A percentile compares a stretch with the other conserved stretches of the same genome.
phyloP scores from a whole-genome alignment of 2,329 filamentous ascomycete species.

The Aspergillus udagawae region DNA sequence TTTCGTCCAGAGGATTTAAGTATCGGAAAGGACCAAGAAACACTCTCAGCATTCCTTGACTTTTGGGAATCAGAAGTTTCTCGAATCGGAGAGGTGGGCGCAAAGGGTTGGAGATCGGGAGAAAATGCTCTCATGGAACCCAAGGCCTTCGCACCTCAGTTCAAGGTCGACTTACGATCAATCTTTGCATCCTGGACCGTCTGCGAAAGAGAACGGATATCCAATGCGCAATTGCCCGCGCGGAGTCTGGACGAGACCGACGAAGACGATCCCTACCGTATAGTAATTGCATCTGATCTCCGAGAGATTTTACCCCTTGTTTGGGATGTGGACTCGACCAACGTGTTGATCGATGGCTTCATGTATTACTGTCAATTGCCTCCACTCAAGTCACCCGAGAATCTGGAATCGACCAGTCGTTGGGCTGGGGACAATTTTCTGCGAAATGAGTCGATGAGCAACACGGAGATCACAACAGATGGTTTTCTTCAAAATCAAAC shows the following conservation, averaged over 20 bases:
- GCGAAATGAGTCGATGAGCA: constrained; percentile 37
- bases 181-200: constrained; percentile 44
- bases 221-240: constrained; percentile 59
- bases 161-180: constrained; percentile 19
- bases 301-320: constrained; percentile 53
- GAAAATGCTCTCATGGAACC: constrained; percentile 30
- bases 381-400: constrained; percentile 35
- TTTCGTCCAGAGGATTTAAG: constrained; percentile 48
- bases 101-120: constrained; percentile 62
- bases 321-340: constrained; percentile 28
- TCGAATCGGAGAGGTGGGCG: constrained; percentile 69
- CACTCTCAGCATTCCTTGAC: constrained; percentile 52
- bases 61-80: constrained; percentile 87
- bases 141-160: constrained; percentile 21
- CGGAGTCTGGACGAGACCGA: constrained; percentile 69
- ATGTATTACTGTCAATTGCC: constrained; percentile 65
- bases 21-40: constrained; percentile 8
- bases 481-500: constrained; percentile 22
- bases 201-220: constrained; percentile 52
- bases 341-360: constrained; percentile 64
- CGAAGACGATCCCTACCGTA: constrained; percentile 77
- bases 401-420: constrained; percentile 24
- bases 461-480: constrained; percentile 18
- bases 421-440: constrained; percentile 55
- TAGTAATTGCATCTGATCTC: constrained; percentile 77